Evolutionary conservation across 805 yeast genomes (phyloP).

Genomic region (Ogataea ramenticola): DNA sequence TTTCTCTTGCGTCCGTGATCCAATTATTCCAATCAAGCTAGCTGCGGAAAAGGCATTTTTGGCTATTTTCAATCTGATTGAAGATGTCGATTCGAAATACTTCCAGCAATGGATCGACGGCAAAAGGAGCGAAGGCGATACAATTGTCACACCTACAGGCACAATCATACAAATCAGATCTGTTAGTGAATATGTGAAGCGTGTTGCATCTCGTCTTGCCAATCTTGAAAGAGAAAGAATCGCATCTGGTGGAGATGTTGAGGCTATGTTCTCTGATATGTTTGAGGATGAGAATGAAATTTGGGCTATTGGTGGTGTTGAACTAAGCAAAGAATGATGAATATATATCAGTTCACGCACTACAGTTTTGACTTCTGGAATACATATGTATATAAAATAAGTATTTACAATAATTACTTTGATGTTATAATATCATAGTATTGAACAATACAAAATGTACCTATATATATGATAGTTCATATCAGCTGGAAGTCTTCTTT

Average conservation of each 20-base stretch:
- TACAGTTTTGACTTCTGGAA: too few species aligned
- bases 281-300: conserved; percentile 82
- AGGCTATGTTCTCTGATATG: conserved; percentile 75
- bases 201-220: conserved; percentile 87
- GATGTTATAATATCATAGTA: too few species aligned
- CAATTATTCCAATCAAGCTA: conserved; percentile 83
- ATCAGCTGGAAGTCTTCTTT: not conserved
- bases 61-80: conserved; percentile 63
- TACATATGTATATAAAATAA: too few species aligned
- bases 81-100: conserved; percentile 44
- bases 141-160: conserved; percentile 38
- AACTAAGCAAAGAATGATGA: conserved; percentile 23
- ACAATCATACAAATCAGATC: conserved; percentile 55
- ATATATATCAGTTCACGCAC: not conserved
- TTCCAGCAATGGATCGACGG: conserved; percentile 61
- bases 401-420: too few species aligned
- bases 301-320: conserved; percentile 81
- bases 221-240: conserved; percentile 81
- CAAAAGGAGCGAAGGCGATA: conserved; percentile 25
- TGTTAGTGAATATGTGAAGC: conserved; percentile 77
- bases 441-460: too few species aligned
- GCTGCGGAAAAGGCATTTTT: conserved; percentile 91
- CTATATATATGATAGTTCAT: too few species aligned
- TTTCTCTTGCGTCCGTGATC: conserved; percentile 78
- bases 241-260: conserved; percentile 85